Percentiles rank a stretch among this genome's conserved stretches.
These are phyloP conservation scores for Nasturtium officinale DNA, from an alignment of 345 rosid genomes.

Conservation along the genomic window DNA sequence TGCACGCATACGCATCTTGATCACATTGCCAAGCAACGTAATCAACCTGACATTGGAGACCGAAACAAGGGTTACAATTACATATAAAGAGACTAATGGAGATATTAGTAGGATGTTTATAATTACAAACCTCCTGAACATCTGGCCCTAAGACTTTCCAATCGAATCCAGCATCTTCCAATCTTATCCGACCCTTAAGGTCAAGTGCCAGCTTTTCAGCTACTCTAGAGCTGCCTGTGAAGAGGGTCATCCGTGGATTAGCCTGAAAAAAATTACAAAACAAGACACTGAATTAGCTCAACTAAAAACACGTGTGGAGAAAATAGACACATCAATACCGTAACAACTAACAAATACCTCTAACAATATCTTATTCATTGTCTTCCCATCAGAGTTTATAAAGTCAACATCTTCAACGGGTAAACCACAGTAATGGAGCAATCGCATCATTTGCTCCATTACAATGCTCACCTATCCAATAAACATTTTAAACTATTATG, in stretches of 20 bases:
- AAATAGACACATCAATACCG: not conserved
- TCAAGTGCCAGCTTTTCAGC: constrained; percentile 95
- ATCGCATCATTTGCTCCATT: constrained; percentile 95
- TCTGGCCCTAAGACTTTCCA: constrained; percentile 99
- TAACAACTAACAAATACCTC: constrained; percentile 68
- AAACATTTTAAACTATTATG: constrained; percentile 9
- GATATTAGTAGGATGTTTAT: not conserved
- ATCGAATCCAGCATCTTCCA: constrained; percentile 99
- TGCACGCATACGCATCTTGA: constrained; percentile 98
- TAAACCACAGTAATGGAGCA: constrained; percentile 88
- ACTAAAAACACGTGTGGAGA: not conserved
- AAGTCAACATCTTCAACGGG: constrained; percentile 94
- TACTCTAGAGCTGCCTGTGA: constrained; percentile 95
- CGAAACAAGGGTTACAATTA: constrained; percentile 3
- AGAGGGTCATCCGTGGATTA: constrained; percentile 92
- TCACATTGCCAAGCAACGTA: constrained; percentile 98
- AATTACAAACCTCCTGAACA: constrained; percentile 74
- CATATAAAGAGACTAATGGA: constrained; percentile 2
- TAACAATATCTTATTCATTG: constrained; percentile 82
- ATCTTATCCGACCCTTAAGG: constrained; percentile 79
- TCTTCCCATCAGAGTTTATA: constrained; percentile 90
- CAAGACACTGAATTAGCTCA: not conserved
- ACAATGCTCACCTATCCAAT: constrained; percentile 80
- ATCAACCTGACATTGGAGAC: constrained; percentile 65
- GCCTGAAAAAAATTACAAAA: constrained; percentile 55